phyloP scores from a whole-genome alignment of 441 rosid genomes.

The Caryocar brasiliense region DNA sequence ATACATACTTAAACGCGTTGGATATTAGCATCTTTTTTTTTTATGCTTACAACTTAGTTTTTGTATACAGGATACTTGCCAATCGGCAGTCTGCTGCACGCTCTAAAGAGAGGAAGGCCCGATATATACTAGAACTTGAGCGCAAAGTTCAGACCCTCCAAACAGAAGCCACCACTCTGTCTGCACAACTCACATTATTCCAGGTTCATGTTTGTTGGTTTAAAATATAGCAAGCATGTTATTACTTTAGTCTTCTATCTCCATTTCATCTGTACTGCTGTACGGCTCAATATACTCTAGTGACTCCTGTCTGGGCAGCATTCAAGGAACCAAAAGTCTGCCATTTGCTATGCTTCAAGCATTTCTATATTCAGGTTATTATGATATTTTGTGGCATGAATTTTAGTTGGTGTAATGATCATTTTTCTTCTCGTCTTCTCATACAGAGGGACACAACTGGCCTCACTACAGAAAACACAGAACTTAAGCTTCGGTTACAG shows the following conservation, averaged over 20 bases:
- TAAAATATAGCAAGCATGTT: not conserved
- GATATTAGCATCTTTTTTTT: not conserved
- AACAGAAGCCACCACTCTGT: slow-evolving; percentile 80
- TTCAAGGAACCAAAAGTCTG: too few species aligned
- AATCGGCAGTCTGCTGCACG: slow-evolving; percentile 80
- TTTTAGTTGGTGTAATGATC: not conserved
- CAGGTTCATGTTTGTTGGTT: slow-evolving; percentile 33
- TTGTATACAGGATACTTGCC: slow-evolving; percentile 52
- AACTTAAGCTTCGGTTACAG: slow-evolving; percentile 70
- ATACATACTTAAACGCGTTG: too few species aligned
- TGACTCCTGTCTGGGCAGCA: too few species aligned
- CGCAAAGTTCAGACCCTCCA: slow-evolving; percentile 79
- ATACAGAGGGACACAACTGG: slow-evolving; percentile 67
- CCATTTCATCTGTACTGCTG: too few species aligned
- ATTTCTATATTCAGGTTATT: too few species aligned
- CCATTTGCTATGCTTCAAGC: too few species aligned
- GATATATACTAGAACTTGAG: slow-evolving; percentile 62
- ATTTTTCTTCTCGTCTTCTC: not conserved
- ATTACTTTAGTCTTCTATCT: not conserved
- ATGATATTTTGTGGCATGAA: too few species aligned
- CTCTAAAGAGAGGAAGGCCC: slow-evolving; percentile 74
- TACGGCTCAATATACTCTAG: too few species aligned
- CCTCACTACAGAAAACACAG: slow-evolving; percentile 59
- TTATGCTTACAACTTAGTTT: not conserved
- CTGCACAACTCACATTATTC: slow-evolving; percentile 70